Conservation (phyloP, 495 filamentous ascomycete species). For the Podospora tetraspora region DNA sequence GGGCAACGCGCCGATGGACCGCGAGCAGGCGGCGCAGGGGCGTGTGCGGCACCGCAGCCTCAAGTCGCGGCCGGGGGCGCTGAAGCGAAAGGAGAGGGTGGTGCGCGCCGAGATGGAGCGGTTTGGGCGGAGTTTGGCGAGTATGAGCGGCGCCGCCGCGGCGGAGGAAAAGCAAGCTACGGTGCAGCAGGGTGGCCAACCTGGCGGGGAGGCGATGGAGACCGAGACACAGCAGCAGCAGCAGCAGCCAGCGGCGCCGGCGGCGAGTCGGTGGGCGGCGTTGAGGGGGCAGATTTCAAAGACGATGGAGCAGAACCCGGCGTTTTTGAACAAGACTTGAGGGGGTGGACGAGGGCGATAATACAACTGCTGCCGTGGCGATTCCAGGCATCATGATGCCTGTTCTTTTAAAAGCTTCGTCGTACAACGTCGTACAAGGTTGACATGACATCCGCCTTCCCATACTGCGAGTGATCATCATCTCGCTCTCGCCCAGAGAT, state of each 20-base stretch:
- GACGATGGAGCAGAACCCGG: constrained; percentile 69
- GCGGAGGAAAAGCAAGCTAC: not conserved
- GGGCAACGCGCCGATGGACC: constrained; percentile 26
- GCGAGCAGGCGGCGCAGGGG: constrained; percentile 34
- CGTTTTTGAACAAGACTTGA: constrained; percentile 39
- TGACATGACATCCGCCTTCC: not conserved
- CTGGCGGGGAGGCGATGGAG: constrained; percentile 6
- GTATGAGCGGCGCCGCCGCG: constrained; percentile 40
- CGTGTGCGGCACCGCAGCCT: constrained; percentile 65
- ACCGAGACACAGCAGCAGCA: constrained; percentile 11
- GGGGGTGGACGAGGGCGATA: not conserved
- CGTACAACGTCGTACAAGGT: not conserved
- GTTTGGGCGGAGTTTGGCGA: constrained; percentile 76
- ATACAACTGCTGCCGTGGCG: not conserved
- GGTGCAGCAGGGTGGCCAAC: no score
- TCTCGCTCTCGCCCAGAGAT: not conserved
- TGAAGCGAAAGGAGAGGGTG: constrained; percentile 75
- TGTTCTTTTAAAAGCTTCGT: not conserved
- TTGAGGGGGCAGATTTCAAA: constrained; percentile 63
- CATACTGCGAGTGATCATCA: not conserved
- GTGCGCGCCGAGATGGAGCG: constrained; percentile 73
- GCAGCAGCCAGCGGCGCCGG: constrained; percentile 9
- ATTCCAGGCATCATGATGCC: no score
- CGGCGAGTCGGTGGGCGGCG: constrained; percentile 57
- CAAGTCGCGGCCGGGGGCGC: constrained; percentile 65